Evolutionary conservation across 768 basidiomycete species (phyloP).

Genomic region (Macrocybe gigantea): DNA sequence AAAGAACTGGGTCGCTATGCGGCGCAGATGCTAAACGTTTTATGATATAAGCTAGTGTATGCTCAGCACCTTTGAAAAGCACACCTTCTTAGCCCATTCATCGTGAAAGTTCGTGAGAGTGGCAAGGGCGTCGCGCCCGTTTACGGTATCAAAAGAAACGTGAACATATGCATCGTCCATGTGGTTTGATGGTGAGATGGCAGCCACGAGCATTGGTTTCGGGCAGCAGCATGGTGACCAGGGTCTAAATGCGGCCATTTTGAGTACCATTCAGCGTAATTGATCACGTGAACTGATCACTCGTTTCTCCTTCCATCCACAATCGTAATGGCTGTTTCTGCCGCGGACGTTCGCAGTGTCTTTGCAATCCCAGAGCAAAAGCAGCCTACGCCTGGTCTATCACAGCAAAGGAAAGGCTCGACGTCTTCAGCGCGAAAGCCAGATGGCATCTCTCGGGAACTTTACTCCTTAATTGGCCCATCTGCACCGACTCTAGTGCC

Average conservation of each 20-base stretch:
- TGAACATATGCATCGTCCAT: no score
- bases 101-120: no score
- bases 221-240: no score
- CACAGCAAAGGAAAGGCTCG: conserved; percentile 41
- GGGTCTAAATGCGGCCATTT: no score
- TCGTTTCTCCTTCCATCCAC: conserved; percentile 6
- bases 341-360: conserved; percentile 80
- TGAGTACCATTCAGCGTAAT: neutral
- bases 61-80: no score
- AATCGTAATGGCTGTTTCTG: conserved; percentile 73
- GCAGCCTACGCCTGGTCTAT: conserved; percentile 28
- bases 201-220: no score
- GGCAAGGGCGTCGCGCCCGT: no score
- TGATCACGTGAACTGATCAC: conserved; percentile 10
- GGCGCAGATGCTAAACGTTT: conserved; percentile 4
- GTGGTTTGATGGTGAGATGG: no score
- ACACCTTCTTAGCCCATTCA: no score
- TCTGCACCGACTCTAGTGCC: conserved; percentile 82
- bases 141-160: no score
- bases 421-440: conserved; percentile 54
- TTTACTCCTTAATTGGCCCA: conserved; percentile 93
- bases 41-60: neutral
- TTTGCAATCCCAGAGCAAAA: conserved; percentile 51
- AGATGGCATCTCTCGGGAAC: conserved; percentile 88
- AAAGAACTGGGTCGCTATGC: neutral